Evolutionary conservation across 495 filamentous ascomycete genomes (phyloP), one percentile per base, ranked within the genome.

Genomic region (Podospora sp.): DNA sequence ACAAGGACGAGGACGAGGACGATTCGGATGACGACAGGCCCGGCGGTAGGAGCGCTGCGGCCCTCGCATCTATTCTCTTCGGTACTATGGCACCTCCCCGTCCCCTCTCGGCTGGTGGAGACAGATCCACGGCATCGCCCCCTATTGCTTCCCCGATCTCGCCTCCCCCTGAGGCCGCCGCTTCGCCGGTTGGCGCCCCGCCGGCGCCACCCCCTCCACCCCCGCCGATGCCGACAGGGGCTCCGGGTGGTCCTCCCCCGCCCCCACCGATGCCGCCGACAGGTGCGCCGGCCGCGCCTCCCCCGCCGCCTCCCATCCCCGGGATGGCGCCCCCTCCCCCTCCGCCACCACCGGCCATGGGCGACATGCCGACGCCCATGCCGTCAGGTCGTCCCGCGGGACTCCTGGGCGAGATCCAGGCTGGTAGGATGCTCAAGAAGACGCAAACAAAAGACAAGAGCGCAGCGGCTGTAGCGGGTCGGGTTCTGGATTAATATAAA

Each of bases 51-150:
- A 93, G 89, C 68, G 94, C 95, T 55, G 94, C 94, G 68, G 91
- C 96, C 66, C 88, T 99, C 36, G 95, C 95, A 20, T 93, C 91
- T 40, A 95, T 93, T 67, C 86, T 99, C 33, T 98, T 99, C 78
- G 94, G 95, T 64, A 96, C 94, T 60, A 99, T 99, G 95, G 95
- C 86, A 11, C 95, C 95, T 51, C 95, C 95, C 22, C 88, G 94
- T 60, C 93, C 96, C 36, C 76, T 97, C 26, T 94, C 91, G 58
- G 90, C 91, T 9, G 88, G 90, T 79, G 92, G 91, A 60, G 87
- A 92, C 58, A 89, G 90, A 70, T 78, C 83, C 50, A 75, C 83
- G n/a, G 82, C 68, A 20, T 73, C 85, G 26, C 65, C 73, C 14
- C 79, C 80, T 11, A 62, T 81, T 75, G 73, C 65, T 21, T 72